Evolutionary conservation across 2,329 filamentous ascomycete genomes (phyloP).

Genomic region (Cladosporium velox): DNA sequence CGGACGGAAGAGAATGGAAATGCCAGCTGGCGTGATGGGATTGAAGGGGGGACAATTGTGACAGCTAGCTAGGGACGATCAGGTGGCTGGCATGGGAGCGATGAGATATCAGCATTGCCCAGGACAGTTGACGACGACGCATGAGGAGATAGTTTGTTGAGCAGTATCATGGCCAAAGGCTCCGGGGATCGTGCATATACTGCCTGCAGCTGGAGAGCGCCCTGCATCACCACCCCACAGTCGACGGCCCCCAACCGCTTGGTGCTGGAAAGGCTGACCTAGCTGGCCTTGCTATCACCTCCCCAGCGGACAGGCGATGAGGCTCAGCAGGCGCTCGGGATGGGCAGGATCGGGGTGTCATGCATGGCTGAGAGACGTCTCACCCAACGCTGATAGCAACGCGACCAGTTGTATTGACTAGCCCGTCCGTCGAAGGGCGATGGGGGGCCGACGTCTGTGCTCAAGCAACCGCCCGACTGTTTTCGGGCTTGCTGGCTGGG

Average conservation of each 20-base stretch:
- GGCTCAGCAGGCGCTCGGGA: constrained; percentile 3
- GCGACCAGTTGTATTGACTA: background rate
- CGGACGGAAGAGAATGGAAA: background rate
- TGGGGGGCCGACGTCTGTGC: constrained; percentile 8
- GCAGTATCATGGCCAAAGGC: constrained; percentile 5
- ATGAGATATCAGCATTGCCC: background rate
- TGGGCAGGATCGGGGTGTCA: constrained; percentile 10
- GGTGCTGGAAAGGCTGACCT: background rate
- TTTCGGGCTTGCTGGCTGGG: constrained; percentile 8
- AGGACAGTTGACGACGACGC: constrained; percentile 1
- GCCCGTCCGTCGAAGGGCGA: background rate
- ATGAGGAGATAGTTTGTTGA: constrained; percentile 3
- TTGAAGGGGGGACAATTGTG: background rate
- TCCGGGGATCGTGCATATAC: constrained; percentile 7
- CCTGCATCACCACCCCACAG: constrained; percentile 10
- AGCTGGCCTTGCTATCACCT: background rate
- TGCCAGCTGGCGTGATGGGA: background rate
- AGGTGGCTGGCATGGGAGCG: background rate
- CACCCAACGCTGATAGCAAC: constrained; percentile 10
- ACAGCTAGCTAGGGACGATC: background rate
- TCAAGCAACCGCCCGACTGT: constrained; percentile 4
- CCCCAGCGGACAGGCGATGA: constrained; percentile 4
- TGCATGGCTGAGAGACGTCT: constrained; percentile 13
- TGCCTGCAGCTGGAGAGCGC: constrained; percentile 9
- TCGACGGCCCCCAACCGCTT: constrained; percentile 6